A percentile compares a stretch with the other conserved stretches of the same genome.
These are phyloP conservation scores for Carallia pectinifolia DNA, from an alignment of 345 rosid species.

Conservation along the genomic window DNA sequence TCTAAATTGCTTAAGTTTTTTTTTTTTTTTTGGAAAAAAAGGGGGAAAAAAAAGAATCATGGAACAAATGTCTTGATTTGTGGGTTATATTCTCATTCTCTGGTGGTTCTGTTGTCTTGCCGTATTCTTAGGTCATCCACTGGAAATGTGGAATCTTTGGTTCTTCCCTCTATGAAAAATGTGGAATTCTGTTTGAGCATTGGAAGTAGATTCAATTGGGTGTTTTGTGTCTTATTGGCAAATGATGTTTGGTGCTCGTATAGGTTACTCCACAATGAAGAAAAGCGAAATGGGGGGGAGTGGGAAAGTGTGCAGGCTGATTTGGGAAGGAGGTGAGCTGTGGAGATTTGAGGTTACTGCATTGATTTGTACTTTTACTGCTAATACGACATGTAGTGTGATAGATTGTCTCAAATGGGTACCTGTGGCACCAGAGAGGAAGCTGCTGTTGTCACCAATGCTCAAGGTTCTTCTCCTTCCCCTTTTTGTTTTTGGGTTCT, in stretches of 20 bases:
- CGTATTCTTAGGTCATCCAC: no score
- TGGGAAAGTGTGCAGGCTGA: not conserved
- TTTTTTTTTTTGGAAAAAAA: no score
- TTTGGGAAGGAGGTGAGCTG: not conserved
- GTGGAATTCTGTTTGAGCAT: no score
- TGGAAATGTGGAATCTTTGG: no score
- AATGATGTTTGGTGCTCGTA: not conserved
- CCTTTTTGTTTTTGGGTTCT: not conserved
- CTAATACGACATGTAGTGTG: not conserved
- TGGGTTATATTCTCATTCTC: no score
- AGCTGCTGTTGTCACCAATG: slow-evolving; percentile 74
- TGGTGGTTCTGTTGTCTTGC: no score
- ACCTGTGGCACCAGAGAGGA: slow-evolving; percentile 98
- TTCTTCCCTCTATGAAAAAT: no score
- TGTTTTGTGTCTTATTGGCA: not conserved
- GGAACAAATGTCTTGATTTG: no score
- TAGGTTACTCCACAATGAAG: not conserved
- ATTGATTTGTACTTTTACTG: not conserved
- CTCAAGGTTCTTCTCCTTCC: slow-evolving; percentile 54
- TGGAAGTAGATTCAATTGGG: not conserved
- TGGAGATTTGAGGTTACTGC: not conserved
- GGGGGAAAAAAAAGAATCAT: no score
- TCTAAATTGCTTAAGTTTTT: no score
- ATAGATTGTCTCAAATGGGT: slow-evolving; percentile 47
- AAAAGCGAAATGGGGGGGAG: not conserved